Conservation (phyloP, 2,329 filamentous ascomycete genomes). For the Didymella sp. region DNA sequence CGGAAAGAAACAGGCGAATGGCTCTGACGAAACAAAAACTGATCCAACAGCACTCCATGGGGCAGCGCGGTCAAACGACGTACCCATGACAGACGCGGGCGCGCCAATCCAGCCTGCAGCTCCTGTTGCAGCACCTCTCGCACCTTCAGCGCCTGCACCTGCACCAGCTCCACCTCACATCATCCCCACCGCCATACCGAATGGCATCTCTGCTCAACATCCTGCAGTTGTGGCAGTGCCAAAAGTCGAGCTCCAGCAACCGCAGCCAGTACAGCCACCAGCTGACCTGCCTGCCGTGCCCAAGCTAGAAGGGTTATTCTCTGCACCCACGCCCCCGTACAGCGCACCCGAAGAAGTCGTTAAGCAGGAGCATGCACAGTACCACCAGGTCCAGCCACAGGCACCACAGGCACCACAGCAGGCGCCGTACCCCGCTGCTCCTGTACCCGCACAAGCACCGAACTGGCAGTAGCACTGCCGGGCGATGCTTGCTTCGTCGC, state of each 20-base stretch:
- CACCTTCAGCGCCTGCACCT: not conserved
- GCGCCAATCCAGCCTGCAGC: slow-evolving; percentile 1
- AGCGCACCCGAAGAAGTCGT: slow-evolving; percentile 26
- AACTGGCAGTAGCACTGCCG: slow-evolving; percentile 29
- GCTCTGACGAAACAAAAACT: not conserved
- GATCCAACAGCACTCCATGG: not conserved
- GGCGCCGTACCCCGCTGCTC: not conserved
- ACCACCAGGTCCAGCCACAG: not conserved
- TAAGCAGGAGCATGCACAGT: slow-evolving; percentile 2
- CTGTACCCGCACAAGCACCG: slow-evolving; percentile 7
- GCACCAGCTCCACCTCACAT: slow-evolving; percentile 2
- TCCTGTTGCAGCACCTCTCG: not conserved
- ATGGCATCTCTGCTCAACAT: slow-evolving; percentile 14
- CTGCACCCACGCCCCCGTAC: slow-evolving; percentile 35
- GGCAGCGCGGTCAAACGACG: not conserved
- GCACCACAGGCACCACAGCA: not conserved
- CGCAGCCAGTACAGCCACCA: not conserved
- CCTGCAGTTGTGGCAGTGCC: not conserved
- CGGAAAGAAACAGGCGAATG: slow-evolving; percentile 24
- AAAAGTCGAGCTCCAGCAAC: slow-evolving; percentile 9
- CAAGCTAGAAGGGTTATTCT: slow-evolving; percentile 25
- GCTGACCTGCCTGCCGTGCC: not conserved
- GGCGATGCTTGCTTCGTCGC: not conserved
- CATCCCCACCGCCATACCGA: slow-evolving; percentile 4
- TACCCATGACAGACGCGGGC: not conserved